Base-by-base conservation (phyloP, 768 basidiomycete genomes). In the Russula sp. region DNA sequence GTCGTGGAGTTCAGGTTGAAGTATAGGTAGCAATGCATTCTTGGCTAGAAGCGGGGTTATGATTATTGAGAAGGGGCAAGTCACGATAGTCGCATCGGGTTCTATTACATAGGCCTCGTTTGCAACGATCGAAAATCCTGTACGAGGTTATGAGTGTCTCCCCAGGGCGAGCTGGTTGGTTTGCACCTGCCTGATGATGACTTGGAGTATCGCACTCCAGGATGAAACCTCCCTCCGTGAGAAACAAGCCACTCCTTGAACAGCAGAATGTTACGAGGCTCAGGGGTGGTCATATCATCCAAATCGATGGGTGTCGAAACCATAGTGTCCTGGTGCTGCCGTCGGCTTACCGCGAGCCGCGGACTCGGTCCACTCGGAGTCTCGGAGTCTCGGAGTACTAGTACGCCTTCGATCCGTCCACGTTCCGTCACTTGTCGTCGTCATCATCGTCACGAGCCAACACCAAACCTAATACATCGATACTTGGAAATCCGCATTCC, bases 51-150 rank as follows among this genome's bases (percentile, higher is more conserved):
- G 73, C n/a, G 80, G 78, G 0, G 89, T 89, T 65, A 92, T 80
- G 34, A 82, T 80, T 22, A 92, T 77, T 2, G 77, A 74, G 69
- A 90, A 84, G 0, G 91, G 90, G 67, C 87, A 89, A 0, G 84
- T 81, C 20, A 88, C 85, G 56, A 90, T 78, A 14, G 76, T 79
- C 10, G 79, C 75, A 68, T 90, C 84, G 7, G 74, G 70, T 26
- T 77, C 75, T 49, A 90, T 68, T 44, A 89, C 68, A n/a, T n/a
- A n/a, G n/a, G 75, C 73, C 38, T 78, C 72, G 3, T 70, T 73
- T 6, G 90, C 84, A 59, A 84, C 68, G 40, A 87, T 75, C 22
- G 77, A 76, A 60, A 77, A 76, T 32, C 88, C 89, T 62, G 71
- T 1, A 72, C 5, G 57, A 32, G 57, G 68, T 72, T 72, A n/a